These are phyloP conservation scores for Epichloe glyceriae DNA, from an alignment of 2,329 filamentous ascomycete genomes.

Conservation along the genomic window DNA sequence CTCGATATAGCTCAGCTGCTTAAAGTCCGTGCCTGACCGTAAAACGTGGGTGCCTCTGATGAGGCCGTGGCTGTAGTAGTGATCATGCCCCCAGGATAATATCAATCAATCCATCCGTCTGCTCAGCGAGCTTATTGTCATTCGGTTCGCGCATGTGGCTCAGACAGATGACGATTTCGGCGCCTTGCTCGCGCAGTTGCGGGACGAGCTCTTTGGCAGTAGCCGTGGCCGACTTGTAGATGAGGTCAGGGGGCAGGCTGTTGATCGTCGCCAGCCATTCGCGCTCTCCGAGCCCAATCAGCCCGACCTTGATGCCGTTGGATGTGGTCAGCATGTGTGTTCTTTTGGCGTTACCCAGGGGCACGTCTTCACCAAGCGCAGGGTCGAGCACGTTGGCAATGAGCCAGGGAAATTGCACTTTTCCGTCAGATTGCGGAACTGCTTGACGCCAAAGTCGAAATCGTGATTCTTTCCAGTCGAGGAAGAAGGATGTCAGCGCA, in stretches of 20 bases:
- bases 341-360: constrained; percentile 62
- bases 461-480: constrained; percentile 53
- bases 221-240: constrained; percentile 66
- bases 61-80: constrained; percentile 69
- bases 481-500: too few relatives aligned
- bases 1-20: constrained; percentile 81
- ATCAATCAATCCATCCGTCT: constrained; percentile 63
- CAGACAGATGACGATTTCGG: constrained; percentile 69
- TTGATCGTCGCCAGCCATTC: constrained; percentile 90
- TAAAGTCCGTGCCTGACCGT: constrained; percentile 84
- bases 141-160: constrained; percentile 84
- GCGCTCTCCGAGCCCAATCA: constrained; percentile 75
- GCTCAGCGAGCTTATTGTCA: constrained; percentile 70
- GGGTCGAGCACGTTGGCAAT: constrained; percentile 81
- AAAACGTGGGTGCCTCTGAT: constrained; percentile 73
- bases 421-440: constrained; percentile 58
- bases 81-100: constrained; percentile 88
- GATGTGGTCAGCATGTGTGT: constrained; percentile 67
- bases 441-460: constrained; percentile 77
- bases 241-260: constrained; percentile 64
- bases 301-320: constrained; percentile 73
- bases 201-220: constrained; percentile 68
- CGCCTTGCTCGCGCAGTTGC: constrained; percentile 58
- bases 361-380: constrained; percentile 58
- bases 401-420: constrained; percentile 79